Percentiles rank a stretch among this genome's conserved stretches.
phyloP scores from a whole-genome alignment of 1,284 basidiomycete species.

The Irpex rosettiformis region DNA sequence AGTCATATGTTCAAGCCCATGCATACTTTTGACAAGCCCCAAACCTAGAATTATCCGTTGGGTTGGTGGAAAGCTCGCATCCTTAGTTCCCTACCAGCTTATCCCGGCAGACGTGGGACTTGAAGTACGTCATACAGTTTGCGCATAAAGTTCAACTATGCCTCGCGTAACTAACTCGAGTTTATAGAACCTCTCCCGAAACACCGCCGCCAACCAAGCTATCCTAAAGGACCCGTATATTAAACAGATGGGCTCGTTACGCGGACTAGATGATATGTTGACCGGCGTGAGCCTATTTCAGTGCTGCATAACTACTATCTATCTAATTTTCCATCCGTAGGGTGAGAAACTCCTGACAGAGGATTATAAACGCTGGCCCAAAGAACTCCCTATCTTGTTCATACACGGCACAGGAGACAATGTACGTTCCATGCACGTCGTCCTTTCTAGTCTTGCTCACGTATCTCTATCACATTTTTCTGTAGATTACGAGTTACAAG shows the following conservation, averaged over 20 bases:
- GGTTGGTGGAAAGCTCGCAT: slow-evolving; percentile 47
- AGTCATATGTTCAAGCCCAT: slow-evolving; percentile 67
- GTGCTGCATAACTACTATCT: no score
- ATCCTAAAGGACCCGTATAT: slow-evolving; percentile 68
- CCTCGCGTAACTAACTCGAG: not conserved
- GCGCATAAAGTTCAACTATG: not conserved
- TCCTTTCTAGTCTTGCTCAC: not conserved
- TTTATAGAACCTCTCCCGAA: slow-evolving; percentile 63
- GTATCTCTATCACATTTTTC: not conserved
- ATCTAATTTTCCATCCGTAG: no score
- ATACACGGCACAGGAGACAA: slow-evolving; percentile 77
- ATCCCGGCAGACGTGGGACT: slow-evolving; percentile 60
- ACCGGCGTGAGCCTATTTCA: slow-evolving; percentile 42
- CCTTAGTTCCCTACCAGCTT: slow-evolving; percentile 47
- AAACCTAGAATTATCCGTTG: slow-evolving; percentile 48
- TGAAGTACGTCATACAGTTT: slow-evolving; percentile 40
- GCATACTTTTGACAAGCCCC: slow-evolving; percentile 61
- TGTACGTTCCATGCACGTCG: slow-evolving; percentile 31
- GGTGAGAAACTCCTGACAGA: slow-evolving; percentile 56
- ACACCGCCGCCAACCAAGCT: slow-evolving; percentile 51
- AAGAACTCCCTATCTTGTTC: slow-evolving; percentile 68
- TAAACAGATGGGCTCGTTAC: slow-evolving; percentile 58
- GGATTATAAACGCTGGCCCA: slow-evolving; percentile 67
- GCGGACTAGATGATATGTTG: slow-evolving; percentile 73
- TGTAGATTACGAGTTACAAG: slow-evolving; percentile 55